Conservation (phyloP, 2,329 filamentous ascomycete species). For the Metarhizium brunneum region DNA sequence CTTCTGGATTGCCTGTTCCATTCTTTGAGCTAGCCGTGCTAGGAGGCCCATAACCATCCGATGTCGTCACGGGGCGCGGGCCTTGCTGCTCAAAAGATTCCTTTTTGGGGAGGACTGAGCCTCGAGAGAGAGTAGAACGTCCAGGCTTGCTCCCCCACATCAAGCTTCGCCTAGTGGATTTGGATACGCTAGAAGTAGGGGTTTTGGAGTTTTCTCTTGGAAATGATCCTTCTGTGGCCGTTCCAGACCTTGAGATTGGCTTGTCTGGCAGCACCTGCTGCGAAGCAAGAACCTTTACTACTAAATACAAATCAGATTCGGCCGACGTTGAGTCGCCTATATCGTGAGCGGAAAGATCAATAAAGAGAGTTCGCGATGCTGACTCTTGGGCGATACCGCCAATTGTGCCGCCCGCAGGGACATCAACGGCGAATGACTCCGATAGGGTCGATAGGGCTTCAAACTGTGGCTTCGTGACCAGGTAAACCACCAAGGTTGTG, state of each 20-base stretch:
- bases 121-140: slow-evolving; percentile 45
- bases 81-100: slow-evolving; percentile 45
- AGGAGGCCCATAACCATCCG: slow-evolving; percentile 37
- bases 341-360: slow-evolving; percentile 73
- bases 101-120: slow-evolving; percentile 37
- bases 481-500: slow-evolving; percentile 65
- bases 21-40: slow-evolving; percentile 46
- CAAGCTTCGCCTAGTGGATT: slow-evolving; percentile 50
- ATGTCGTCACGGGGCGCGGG: slow-evolving; percentile 28
- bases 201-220: slow-evolving; percentile 38
- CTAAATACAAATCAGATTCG: slow-evolving; percentile 69
- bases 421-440: slow-evolving; percentile 72
- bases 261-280: slow-evolving; percentile 38
- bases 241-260: slow-evolving; percentile 43
- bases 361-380: slow-evolving; percentile 76
- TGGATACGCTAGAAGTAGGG: slow-evolving; percentile 38
- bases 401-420: slow-evolving; percentile 65
- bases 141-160: slow-evolving; percentile 60
- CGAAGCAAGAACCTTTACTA: slow-evolving; percentile 65
- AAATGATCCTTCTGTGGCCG: slow-evolving; percentile 29
- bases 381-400: slow-evolving; percentile 53
- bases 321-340: slow-evolving; percentile 51
- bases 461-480: slow-evolving; percentile 63
- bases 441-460: slow-evolving; percentile 60
- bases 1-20: slow-evolving; percentile 11